A percentile compares a stretch with the other conserved stretches of the same genome.
Evolutionary conservation across 148 eudicot genomes (phyloP).

Genomic region (Fallopia convolvulus): DNA sequence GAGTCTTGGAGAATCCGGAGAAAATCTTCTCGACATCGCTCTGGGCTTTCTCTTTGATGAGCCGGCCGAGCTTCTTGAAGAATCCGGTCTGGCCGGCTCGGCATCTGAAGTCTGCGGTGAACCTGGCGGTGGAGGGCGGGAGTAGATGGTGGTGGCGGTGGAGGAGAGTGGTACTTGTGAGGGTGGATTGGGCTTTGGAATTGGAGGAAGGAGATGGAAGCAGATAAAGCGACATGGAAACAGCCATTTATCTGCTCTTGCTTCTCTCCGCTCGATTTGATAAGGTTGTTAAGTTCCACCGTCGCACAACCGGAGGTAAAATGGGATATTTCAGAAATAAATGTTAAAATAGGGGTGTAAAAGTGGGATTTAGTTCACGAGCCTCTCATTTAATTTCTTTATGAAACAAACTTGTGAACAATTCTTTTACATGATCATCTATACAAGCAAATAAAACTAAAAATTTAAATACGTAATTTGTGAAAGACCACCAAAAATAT

Average conservation of each 20-base stretch:
- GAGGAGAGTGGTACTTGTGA: conserved; percentile 8
- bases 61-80: conserved; percentile 70
- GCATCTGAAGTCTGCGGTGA: conserved; percentile 33
- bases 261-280: neutral
- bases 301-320: neutral
- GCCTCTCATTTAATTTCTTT: no score
- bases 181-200: conserved; percentile 4
- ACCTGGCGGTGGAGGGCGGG: conserved; percentile 13
- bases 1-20: conserved; percentile 92
- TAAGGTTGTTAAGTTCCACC: neutral
- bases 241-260: conserved; percentile 15
- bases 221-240: conserved; percentile 25
- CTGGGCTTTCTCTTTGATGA: conserved; percentile 89
- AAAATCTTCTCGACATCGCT: conserved; percentile 85
- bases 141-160: conserved; percentile 10
- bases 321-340: neutral
- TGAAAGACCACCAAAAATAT: no score
- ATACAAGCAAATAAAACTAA: no score
- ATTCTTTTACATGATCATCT: no score
- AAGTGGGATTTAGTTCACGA: neutral
- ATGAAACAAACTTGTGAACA: no score
- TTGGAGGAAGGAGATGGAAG: conserved; percentile 26
- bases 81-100: conserved; percentile 65
- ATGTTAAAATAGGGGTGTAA: neutral
- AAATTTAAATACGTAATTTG: no score